A percentile compares a stretch with the other conserved stretches of the same genome.
phyloP scores from a whole-genome alignment of 768 basidiomycete genomes.

The Mycena vitilis region DNA sequence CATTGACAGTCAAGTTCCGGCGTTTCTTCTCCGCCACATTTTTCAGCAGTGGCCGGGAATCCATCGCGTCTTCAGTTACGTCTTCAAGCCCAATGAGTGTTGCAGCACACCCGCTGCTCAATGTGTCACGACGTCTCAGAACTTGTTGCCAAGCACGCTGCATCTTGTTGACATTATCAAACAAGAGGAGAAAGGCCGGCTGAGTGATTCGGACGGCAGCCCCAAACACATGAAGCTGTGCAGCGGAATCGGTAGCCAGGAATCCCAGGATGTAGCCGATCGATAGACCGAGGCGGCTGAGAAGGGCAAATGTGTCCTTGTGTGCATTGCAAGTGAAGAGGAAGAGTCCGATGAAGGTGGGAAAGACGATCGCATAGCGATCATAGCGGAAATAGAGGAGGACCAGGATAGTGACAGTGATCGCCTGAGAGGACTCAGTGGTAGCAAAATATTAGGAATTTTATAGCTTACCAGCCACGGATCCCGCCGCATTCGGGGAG shows the following conservation, averaged over 20 bases:
- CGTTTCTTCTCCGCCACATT: conserved; percentile 3
- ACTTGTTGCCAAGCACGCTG: conserved; percentile 1
- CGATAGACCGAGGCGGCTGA: conserved; percentile 4
- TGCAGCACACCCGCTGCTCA: conserved; percentile 8
- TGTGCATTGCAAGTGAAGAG: conserved; percentile 17
- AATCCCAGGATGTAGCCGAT: conserved; percentile 1
- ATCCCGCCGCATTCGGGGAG: conserved; percentile 10
- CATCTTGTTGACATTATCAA: conserved; percentile 21
- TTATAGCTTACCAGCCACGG: conserved; percentile 18
- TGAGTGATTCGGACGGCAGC: background rate
- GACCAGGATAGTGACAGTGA: background rate
- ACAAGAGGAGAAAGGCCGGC: background rate
- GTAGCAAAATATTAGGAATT: background rate
- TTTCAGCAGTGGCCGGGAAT: background rate
- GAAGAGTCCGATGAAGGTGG: conserved; percentile 6
- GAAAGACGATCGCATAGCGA: conserved; percentile 9
- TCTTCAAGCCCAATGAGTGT: conserved; percentile 1
- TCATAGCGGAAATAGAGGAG: conserved; percentile 9
- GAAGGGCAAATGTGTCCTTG: background rate
- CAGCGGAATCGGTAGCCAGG: background rate
- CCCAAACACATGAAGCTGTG: background rate
- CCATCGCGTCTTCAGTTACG: background rate
- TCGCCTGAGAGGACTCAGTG: background rate
- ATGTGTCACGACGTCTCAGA: background rate
- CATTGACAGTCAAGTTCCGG: background rate